A percentile compares a stretch with the other conserved stretches of the same genome.
These are phyloP conservation scores for Crepidotus variabilis DNA, from an alignment of 768 basidiomycete genomes.

Conservation along the genomic window DNA sequence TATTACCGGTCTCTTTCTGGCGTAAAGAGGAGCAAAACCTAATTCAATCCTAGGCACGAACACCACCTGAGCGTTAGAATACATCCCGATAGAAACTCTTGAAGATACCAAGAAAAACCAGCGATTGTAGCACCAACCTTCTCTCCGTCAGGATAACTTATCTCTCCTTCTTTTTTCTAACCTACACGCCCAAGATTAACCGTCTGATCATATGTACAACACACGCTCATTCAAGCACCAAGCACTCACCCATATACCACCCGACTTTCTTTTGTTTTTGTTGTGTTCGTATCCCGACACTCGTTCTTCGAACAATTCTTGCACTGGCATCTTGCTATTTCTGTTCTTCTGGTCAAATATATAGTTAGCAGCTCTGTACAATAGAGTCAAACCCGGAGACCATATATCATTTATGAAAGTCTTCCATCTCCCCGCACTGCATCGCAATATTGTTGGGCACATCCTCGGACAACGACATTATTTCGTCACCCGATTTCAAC, in stretches of 20 bases:
- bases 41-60: slow-evolving; percentile 1
- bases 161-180: background rate
- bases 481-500: too few relatives aligned
- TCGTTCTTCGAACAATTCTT: too few relatives aligned
- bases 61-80: background rate
- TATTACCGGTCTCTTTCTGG: background rate
- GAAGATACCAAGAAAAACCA: too few relatives aligned
- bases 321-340: too few relatives aligned
- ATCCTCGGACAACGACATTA: background rate
- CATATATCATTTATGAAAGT: background rate
- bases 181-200: too few relatives aligned
- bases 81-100: background rate
- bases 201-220: too few relatives aligned
- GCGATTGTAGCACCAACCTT: too few relatives aligned
- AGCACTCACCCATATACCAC: too few relatives aligned
- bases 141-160: background rate
- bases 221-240: too few relatives aligned
- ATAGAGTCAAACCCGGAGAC: background rate
- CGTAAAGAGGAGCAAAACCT: background rate
- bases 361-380: background rate
- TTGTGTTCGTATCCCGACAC: too few relatives aligned
- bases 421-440: background rate
- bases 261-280: too few relatives aligned
- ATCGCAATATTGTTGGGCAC: background rate
- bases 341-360: too few relatives aligned